Conservation (phyloP, 1,284 basidiomycete genomes). For the Marasmius tenuissimus region DNA sequence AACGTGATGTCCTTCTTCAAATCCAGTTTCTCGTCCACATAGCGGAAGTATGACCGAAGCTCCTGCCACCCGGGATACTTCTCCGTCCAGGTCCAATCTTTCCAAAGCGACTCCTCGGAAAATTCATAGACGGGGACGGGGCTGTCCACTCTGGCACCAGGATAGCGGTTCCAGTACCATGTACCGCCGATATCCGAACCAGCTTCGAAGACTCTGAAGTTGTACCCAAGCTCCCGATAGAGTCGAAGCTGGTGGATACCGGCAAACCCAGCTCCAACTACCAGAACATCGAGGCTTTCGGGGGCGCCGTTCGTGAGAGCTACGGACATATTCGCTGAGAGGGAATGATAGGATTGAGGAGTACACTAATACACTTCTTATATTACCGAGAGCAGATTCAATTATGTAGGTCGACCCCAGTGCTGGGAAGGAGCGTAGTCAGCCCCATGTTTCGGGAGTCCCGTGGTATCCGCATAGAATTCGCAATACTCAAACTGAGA, state of each 20-base stretch:
- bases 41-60: conserved; percentile 21
- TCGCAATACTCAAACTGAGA: no score
- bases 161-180: neutral
- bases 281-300: neutral
- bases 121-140: conserved; percentile 22
- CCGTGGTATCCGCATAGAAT: no score
- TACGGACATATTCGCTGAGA: neutral
- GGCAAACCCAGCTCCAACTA: conserved; percentile 2
- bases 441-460: no score
- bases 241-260: neutral
- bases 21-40: conserved; percentile 23
- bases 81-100: conserved; percentile 23
- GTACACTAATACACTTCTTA: no score
- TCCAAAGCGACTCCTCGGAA: conserved; percentile 24
- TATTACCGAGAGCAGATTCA: no score
- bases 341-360: no score
- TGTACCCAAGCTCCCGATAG: neutral
- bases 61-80: conserved; percentile 20
- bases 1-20: conserved; percentile 21
- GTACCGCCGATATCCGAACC: neutral
- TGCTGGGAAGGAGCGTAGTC: no score
- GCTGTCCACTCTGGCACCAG: neutral
- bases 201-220: neutral
- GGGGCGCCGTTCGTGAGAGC: neutral
- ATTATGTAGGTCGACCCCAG: no score